Base-by-base conservation (phyloP, 345 rosid species). In the Jatropha curcas region DNA sequence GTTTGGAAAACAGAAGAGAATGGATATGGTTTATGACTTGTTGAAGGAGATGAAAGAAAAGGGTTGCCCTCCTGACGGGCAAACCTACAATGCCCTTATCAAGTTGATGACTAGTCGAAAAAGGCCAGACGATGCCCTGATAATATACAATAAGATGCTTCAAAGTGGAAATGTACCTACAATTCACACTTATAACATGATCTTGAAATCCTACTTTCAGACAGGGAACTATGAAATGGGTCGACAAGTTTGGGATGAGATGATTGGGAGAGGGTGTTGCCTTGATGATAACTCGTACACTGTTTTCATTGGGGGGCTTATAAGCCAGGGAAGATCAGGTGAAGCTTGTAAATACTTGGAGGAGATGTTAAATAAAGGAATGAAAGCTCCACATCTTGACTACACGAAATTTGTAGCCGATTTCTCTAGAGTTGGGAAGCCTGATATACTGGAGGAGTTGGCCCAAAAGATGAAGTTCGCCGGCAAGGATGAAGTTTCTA, bases 351-450 rank as follows among this genome's bases (percentile, higher is more conserved):
- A 82, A 58, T 86, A 80, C 74, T 70, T 95, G 67, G 94, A 87
- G 81, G 91, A 95, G 82, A 95, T 92, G 99, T 70, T 90, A 34
- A 93, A 80, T 67, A 92, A 88, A 83, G 98, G 94, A 75, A 89
- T 95, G 98, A 91, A 89, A 78, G 85, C 89, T 68, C 96, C 97
- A 58, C 87, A 83, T 71, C 90, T 92, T 20, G 99, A 95, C 85
- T 92, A 92, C 76, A 84, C 85, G 68, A 92, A 82, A 79, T 86
- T 92, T 75, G 89, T 85, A 19, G 90, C 92, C 68, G 97, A 90
- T 83, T 89, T 89, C 72, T 81, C 92, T 13, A 83, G 90, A 76
- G 85, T 84, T 35, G 97, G 98, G 63, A 86, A 82, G 45, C 87
- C 92, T 0, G 87, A 83, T 67, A 79, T 88, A 50, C 87, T 92